Conservation (phyloP, 2,329 filamentous ascomycete genomes). For the Rutstroemia sp. region DNA sequence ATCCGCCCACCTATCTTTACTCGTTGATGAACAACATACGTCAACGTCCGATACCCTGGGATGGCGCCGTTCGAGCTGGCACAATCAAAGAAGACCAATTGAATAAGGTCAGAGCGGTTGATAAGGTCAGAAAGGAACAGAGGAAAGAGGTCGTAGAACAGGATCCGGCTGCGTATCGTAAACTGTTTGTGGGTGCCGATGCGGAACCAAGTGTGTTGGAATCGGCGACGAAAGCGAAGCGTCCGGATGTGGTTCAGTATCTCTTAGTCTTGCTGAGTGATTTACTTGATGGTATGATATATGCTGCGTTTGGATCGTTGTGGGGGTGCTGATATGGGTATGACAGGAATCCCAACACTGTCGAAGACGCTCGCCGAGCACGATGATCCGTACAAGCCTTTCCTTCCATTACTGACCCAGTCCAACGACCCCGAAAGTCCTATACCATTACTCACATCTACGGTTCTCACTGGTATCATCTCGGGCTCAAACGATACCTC, state of each 20-base stretch:
- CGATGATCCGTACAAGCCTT: conserved; percentile 69
- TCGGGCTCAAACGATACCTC: conserved; percentile 54
- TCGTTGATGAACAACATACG: conserved; percentile 97
- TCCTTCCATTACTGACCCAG: conserved; percentile 74
- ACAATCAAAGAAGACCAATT: conserved; percentile 92
- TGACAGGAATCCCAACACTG: conserved; percentile 68
- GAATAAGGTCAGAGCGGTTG: conserved; percentile 91
- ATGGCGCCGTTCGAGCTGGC: conserved; percentile 87
- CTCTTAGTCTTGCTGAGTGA: conserved; percentile 85
- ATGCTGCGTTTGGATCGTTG: background rate
- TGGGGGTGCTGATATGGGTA: conserved; percentile 5
- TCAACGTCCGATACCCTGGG: conserved; percentile 92
- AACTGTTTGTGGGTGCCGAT: conserved; percentile 69
- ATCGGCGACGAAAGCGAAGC: conserved; percentile 60
- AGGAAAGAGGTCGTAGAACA: conserved; percentile 73
- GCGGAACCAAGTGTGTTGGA: conserved; percentile 70
- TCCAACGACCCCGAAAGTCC: conserved; percentile 68
- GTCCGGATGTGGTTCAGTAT: conserved; percentile 89
- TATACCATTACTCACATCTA: conserved; percentile 83
- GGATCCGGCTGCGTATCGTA: conserved; percentile 72
- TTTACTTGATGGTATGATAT: conserved; percentile 66
- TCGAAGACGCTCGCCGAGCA: conserved; percentile 69
- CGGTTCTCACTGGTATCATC: conserved; percentile 75
- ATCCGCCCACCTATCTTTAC: conserved; percentile 79
- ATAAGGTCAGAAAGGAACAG: conserved; percentile 91